Percentiles rank a stretch among this genome's conserved stretches.
Evolutionary conservation across 2,329 filamentous ascomycete species (phyloP).

Genomic region (Aspergillus luchuensis): DNA sequence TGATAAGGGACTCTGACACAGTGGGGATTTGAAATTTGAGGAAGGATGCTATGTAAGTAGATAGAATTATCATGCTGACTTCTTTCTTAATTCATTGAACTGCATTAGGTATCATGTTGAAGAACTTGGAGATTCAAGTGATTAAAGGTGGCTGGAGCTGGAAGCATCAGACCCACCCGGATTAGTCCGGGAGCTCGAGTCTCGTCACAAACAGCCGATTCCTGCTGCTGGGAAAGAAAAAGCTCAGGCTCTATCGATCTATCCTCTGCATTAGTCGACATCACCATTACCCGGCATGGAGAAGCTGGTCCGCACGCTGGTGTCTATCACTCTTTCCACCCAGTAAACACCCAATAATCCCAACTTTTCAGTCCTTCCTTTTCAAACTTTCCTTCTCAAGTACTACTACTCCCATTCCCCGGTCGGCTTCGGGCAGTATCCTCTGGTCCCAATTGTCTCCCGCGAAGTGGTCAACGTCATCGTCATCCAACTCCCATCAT

Average conservation of each 20-base stretch:
- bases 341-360: background rate
- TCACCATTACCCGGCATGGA: background rate
- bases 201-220: background rate
- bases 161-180: background rate
- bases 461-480: slow-evolving; percentile 1
- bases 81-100: too few relatives aligned
- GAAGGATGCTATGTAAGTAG: background rate
- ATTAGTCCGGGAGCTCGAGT: background rate
- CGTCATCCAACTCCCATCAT: background rate
- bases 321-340: background rate
- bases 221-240: background rate
- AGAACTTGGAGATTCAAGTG: too few relatives aligned
- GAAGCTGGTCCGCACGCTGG: background rate
- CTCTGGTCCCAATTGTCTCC: background rate
- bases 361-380: background rate
- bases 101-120: too few relatives aligned
- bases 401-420: background rate
- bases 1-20: background rate
- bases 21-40: background rate
- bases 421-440: background rate
- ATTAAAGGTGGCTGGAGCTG: background rate
- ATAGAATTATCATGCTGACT: background rate
- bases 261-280: background rate
- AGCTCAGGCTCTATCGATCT: background rate
- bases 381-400: background rate